Evolutionary conservation across 1,284 basidiomycete genomes (phyloP), one percentile per base, ranked within the genome.

Genomic region (Cryptococcus hybrid): DNA sequence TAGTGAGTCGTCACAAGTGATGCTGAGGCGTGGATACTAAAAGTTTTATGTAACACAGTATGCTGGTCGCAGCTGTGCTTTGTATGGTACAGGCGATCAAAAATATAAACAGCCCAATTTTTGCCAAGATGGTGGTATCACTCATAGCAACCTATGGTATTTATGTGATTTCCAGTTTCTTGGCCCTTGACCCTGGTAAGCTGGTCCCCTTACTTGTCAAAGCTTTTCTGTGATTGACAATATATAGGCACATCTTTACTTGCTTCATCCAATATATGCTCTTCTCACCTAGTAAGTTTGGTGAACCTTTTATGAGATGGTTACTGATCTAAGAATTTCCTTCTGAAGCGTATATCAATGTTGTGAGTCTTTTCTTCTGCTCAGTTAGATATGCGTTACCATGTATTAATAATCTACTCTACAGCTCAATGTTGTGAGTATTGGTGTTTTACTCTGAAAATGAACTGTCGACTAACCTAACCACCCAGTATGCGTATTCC

Each of bases 181-280:
- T 97, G 13, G 90, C 92, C 0, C 84, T 96, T 60, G 94, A 98
- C 77, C 92, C 93, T 90, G 92, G 74, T 73, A 50, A 39, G 65
- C 35, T 34, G 37, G 51, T 47, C 7, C n/a, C 15, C 4, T 9
- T 39, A 12, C 42, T 1, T 13, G 18, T 8, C 2, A 5, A 30
- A 30, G 30, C 30, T 30, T 30, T 7, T 47, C 38, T 18, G 5
- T 43, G 30, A 34, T 13, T 44, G 15, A 37, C 13, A 47, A 43
- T 11, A 5, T 15, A 30, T 39, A 69, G 70, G 64, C 75, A 95
- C 78, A 86, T 96, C 77, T 56, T 97, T 61, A 98, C 93, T 2
- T 92, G 89, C 67, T 94, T 94, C 70, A 63, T 88, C 6, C 92
- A 92, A 58, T 98, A 96, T 74, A 78, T 98, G 63, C 80, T 99